Evolutionary conservation across 352 stramenopile genomes (phyloP).

Genomic region (Blastocystis sp.): DNA sequence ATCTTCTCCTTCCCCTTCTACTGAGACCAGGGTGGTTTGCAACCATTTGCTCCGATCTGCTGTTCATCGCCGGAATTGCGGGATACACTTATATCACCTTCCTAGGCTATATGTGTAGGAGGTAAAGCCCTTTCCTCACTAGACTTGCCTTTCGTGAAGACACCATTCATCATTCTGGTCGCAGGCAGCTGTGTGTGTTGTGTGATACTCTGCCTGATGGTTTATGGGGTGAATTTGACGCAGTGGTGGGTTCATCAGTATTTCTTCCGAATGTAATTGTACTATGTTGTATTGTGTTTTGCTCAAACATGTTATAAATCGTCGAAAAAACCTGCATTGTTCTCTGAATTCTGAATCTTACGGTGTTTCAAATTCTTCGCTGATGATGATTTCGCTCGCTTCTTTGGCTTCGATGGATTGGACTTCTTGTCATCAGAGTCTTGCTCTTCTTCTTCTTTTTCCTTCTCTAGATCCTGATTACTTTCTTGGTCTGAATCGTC

Average conservation of each 20-base stretch:
- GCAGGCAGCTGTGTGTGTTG: neutral
- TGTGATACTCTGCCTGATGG: constrained; percentile 7
- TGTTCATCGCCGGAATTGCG: constrained; percentile 84
- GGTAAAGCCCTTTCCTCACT: neutral
- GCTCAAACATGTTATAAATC: constrained; percentile 21
- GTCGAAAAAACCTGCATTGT: constrained; percentile 15
- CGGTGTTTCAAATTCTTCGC: constrained; percentile 35
- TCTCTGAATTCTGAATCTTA: neutral
- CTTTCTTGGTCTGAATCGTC: constrained; percentile 2
- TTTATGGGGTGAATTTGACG: constrained; percentile 14
- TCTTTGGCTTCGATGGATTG: neutral
- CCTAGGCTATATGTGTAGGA: constrained; percentile 84
- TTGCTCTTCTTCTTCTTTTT: neutral
- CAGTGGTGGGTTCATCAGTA: neutral
- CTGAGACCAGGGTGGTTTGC: constrained; percentile 78
- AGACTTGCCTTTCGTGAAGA: neutral
- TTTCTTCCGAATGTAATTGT: neutral
- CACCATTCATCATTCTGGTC: constrained; percentile 41
- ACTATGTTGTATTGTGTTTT: neutral
- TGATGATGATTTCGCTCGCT: neutral
- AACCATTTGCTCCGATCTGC: constrained; percentile 81
- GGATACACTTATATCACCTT: constrained; percentile 97
- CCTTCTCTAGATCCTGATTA: neutral
- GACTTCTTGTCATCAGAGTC: neutral
- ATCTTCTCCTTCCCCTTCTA: constrained; percentile 86